phyloP scores from a whole-genome alignment of 768 basidiomycete species.

The Myochromella boudieri region DNA sequence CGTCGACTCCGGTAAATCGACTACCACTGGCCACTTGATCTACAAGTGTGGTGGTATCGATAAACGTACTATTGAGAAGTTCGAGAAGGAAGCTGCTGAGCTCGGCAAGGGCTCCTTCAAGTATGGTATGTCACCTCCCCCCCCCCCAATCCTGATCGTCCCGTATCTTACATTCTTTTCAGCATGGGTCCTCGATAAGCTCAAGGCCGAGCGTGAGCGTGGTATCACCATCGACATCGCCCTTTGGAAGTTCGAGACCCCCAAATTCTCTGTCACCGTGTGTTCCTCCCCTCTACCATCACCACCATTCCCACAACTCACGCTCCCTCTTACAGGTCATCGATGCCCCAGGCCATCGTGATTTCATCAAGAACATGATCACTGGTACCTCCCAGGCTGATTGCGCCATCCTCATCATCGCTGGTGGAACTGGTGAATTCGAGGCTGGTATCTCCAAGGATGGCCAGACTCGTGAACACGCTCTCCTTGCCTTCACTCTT shows the following conservation, averaged over 20 bases:
- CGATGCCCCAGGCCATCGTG: slow-evolving; percentile 99
- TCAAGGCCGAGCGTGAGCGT: slow-evolving; percentile 99
- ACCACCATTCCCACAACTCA: slow-evolving; percentile 15
- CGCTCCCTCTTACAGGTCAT: slow-evolving; percentile 66
- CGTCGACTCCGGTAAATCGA: slow-evolving; percentile 99
- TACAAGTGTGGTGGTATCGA: slow-evolving; percentile 99
- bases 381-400: slow-evolving; percentile 99
- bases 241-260: slow-evolving; percentile 99
- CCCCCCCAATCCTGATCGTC: slow-evolving; percentile 12
- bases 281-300: slow-evolving; percentile 27
- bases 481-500: slow-evolving; percentile 98
- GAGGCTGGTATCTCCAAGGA: slow-evolving; percentile 99
- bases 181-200: slow-evolving; percentile 99
- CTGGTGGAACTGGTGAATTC: slow-evolving; percentile 99
- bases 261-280: slow-evolving; percentile 92
- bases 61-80: slow-evolving; percentile 99
- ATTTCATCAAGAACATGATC: slow-evolving; percentile 99
- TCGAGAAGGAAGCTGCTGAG: slow-evolving; percentile 99
- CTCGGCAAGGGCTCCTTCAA: slow-evolving; percentile 99
- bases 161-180: slow-evolving; percentile 28
- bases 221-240: slow-evolving; percentile 99
- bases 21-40: slow-evolving; percentile 99
- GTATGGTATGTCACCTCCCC: slow-evolving; percentile 68
- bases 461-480: slow-evolving; percentile 99
- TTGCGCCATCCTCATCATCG: slow-evolving; percentile 99